These are phyloP conservation scores for Entomortierella beljakovae DNA, from an alignment of 192 early-diverging fungal genomes.

Conservation along the genomic window DNA sequence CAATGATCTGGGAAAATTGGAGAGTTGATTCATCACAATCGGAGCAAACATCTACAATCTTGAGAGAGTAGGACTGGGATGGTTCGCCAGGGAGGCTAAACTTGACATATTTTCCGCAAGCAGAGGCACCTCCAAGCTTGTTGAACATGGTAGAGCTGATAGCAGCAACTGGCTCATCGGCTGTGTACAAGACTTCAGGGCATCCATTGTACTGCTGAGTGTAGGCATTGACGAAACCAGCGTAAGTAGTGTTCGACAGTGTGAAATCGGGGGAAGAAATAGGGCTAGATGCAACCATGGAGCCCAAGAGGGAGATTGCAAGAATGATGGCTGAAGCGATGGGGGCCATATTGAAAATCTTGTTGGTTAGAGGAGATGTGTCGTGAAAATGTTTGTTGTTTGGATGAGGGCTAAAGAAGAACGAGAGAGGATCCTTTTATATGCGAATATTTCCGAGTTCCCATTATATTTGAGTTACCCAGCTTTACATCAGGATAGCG, in stretches of 20 bases:
- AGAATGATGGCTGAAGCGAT: conserved; percentile 12
- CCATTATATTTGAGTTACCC: too few species aligned
- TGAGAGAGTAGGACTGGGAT: conserved; percentile 10
- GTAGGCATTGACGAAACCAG: conserved; percentile 19
- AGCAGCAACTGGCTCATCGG: conserved; percentile 29
- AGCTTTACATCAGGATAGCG: too few species aligned
- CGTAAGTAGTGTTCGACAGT: conserved; percentile 9
- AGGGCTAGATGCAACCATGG: conserved; percentile 19
- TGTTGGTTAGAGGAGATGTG: not conserved
- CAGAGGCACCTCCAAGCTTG: not conserved
- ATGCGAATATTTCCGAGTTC: too few species aligned
- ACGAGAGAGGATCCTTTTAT: too few species aligned
- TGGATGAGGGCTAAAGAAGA: too few species aligned
- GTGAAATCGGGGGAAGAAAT: not conserved
- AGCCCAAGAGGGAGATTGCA: conserved; percentile 23
- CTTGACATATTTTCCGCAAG: conserved; percentile 38
- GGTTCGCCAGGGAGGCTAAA: conserved; percentile 15
- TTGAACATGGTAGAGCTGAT: conserved; percentile 25
- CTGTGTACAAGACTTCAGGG: conserved; percentile 31
- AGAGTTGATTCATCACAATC: conserved; percentile 22
- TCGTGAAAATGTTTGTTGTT: not conserved
- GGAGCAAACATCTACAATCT: conserved; percentile 31
- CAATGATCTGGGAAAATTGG: conserved; percentile 14
- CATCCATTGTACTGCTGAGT: conserved; percentile 20
- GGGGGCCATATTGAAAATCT: conserved; percentile 18